These are phyloP conservation scores for Fusarium multiceps DNA, from an alignment of 2,329 filamentous ascomycete species.

Conservation along the genomic window DNA sequence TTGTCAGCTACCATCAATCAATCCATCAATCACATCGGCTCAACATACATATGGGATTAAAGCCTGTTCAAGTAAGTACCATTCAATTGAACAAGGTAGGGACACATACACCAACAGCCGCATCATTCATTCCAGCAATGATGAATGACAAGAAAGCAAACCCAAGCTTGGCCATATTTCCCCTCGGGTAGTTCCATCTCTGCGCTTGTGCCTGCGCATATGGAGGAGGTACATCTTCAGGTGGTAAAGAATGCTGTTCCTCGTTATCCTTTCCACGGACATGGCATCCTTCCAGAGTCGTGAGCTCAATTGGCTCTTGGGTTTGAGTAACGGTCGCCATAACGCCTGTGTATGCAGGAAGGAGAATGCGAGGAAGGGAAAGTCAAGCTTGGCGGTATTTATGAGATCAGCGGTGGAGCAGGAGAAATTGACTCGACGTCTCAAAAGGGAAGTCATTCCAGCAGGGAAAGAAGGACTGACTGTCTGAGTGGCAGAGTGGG, in stretches of 20 bases:
- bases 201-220: constrained; percentile 47
- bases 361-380: no score
- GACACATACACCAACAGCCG: constrained; percentile 64
- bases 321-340: constrained; percentile 35
- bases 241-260: background rate
- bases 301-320: constrained; percentile 22
- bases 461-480: background rate
- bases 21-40: rapidly evolving
- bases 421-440: background rate
- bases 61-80: constrained; percentile 24
- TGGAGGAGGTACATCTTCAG: constrained; percentile 38
- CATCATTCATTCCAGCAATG: constrained; percentile 72
- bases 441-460: constrained; percentile 8
- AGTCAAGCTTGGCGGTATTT: background rate
- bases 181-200: constrained; percentile 52
- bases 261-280: constrained; percentile 12
- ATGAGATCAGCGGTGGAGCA: background rate
- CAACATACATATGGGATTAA: constrained; percentile 41
- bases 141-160: constrained; percentile 68
- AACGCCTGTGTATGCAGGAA: background rate
- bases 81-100: rapidly evolving
- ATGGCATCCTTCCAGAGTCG: background rate
- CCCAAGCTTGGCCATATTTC: constrained; percentile 48
- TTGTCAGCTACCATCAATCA: background rate
- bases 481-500: background rate